Percentiles rank a stretch among this genome's conserved stretches.
phyloP scores from a whole-genome alignment of 495 filamentous ascomycete species.

The Lindgomyces ingoldianus region DNA sequence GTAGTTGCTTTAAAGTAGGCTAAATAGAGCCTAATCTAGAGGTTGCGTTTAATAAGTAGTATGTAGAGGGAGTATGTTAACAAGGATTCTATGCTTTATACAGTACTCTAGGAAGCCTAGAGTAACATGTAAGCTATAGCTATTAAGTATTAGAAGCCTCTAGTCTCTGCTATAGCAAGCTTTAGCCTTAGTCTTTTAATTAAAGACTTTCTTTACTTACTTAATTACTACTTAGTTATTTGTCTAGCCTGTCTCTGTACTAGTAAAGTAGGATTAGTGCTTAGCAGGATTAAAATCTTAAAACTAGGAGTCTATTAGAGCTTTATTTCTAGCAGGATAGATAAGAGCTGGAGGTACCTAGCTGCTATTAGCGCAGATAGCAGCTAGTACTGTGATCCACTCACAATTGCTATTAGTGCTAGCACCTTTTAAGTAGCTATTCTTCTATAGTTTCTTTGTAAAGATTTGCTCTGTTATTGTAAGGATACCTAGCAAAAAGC shows the following conservation, averaged over 20 bases:
- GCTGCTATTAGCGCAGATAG: constrained; percentile 25
- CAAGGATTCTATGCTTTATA: constrained; percentile 8
- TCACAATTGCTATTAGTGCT: constrained; percentile 11
- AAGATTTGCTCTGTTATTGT: constrained; percentile 10
- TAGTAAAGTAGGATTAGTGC: constrained; percentile 12
- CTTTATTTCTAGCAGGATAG: constrained; percentile 7
- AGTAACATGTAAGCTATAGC: constrained; percentile 23
- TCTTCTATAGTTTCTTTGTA: background rate
- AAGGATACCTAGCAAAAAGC: constrained; percentile 31
- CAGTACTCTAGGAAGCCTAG: constrained; percentile 18
- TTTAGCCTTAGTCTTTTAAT: constrained; percentile 13
- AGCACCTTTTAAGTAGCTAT: constrained; percentile 7
- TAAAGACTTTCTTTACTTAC: constrained; percentile 24
- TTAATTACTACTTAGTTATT: constrained; percentile 22
- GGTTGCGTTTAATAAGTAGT: constrained; percentile 26
- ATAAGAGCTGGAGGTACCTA: constrained; percentile 20
- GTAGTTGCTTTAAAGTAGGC: background rate
- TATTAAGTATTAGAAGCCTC: constrained; percentile 25
- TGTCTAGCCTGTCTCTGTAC: constrained; percentile 21
- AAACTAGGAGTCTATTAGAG: constrained; percentile 19
- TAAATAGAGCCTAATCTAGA: constrained; percentile 19
- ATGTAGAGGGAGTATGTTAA: constrained; percentile 19
- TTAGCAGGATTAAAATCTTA: constrained; percentile 7
- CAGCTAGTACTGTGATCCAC: constrained; percentile 20
- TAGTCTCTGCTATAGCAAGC: background rate